Evolutionary conservation across 2,329 filamentous ascomycete species (phyloP).

Genomic region (Cordyceps cateniannulata): DNA sequence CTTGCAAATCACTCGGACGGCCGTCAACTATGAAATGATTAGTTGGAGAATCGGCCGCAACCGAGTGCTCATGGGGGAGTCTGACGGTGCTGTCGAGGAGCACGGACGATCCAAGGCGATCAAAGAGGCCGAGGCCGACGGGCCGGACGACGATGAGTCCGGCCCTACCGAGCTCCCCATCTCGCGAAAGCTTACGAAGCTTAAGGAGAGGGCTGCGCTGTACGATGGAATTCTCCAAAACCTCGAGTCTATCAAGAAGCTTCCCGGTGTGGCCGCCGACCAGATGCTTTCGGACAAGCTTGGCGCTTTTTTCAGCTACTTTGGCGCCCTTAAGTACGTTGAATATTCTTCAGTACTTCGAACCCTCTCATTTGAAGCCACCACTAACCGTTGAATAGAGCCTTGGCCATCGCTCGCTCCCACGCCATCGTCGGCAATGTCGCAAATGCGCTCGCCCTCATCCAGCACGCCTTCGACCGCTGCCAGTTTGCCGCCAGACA

Average conservation of each 20-base stretch:
- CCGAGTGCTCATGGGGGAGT: constrained; percentile 73
- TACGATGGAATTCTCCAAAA: constrained; percentile 91
- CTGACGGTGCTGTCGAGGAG: constrained; percentile 64
- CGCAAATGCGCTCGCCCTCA: constrained; percentile 78
- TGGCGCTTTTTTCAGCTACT: constrained; percentile 74
- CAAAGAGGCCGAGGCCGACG: constrained; percentile 31
- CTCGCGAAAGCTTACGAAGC: constrained; percentile 67
- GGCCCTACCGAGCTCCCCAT: constrained; percentile 56
- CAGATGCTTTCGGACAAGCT: constrained; percentile 68
- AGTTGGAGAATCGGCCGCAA: constrained; percentile 94
- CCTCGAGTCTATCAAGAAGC: constrained; percentile 79
- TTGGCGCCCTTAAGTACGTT: constrained; percentile 75
- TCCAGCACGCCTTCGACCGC: constrained; percentile 63
- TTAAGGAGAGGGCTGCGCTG: constrained; percentile 81
- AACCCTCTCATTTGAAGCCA: background rate
- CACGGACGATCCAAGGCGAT: constrained; percentile 46
- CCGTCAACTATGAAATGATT: constrained; percentile 89
- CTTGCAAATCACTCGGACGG: constrained; percentile 84
- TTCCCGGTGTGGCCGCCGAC: constrained; percentile 86
- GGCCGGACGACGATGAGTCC: constrained; percentile 34
- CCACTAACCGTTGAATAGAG: constrained; percentile 41
- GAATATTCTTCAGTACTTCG: background rate
- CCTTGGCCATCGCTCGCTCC: constrained; percentile 77
- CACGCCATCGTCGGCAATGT: constrained; percentile 67
- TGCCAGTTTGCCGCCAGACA: constrained; percentile 42